Conservation (phyloP, 257 asterid genomes). For the Solanum chilense region DNA sequence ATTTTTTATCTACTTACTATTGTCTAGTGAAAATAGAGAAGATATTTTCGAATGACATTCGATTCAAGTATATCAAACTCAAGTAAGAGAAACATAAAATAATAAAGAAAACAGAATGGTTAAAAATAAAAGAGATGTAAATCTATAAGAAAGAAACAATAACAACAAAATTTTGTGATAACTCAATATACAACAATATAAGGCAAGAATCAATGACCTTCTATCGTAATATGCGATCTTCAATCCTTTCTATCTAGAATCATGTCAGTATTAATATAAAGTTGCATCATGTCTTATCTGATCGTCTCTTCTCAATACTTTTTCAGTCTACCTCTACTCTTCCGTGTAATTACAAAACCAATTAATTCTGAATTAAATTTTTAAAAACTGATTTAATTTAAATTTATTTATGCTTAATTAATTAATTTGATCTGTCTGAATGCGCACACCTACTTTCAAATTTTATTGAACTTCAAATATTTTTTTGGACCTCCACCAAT, state of each 20-base stretch:
- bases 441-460: not conserved
- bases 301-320: not conserved
- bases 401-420: not conserved
- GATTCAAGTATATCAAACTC: not conserved
- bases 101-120: no score
- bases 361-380: not conserved
- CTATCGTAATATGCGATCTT: no score
- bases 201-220: not conserved
- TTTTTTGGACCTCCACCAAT: not conserved
- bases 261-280: no score
- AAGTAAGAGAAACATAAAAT: not conserved
- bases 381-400: not conserved
- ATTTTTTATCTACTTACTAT: not conserved
- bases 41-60: not conserved
- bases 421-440: not conserved
- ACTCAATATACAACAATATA: no score
- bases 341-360: not conserved
- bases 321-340: no score
- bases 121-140: not conserved
- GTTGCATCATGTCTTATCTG: not conserved
- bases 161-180: not conserved
- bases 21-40: fast-evolving
- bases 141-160: not conserved
- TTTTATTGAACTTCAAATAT: not conserved
- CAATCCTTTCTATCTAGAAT: not conserved